Evolutionary conservation across 164 flowering plant species (phyloP).

Genomic region (Amborella trichopoda): DNA sequence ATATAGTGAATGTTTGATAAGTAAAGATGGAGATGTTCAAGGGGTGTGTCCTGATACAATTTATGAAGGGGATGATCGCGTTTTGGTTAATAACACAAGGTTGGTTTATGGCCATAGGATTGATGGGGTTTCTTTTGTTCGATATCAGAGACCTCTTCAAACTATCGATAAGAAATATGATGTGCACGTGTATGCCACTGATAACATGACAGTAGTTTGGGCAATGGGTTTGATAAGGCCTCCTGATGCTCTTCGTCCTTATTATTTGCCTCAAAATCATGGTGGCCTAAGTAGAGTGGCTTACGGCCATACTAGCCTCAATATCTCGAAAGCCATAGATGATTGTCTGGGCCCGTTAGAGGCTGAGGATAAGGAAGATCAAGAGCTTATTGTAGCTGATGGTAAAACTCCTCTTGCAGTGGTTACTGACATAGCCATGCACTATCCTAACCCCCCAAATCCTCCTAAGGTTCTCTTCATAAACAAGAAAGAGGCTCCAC

Average conservation of each 20-base stretch:
- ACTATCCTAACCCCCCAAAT: conserved; percentile 85
- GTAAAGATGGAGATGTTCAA: conserved; percentile 44
- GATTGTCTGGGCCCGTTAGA: conserved; percentile 90
- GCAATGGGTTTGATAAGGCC: conserved; percentile 84
- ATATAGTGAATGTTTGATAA: conserved; percentile 61
- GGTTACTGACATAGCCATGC: conserved; percentile 45
- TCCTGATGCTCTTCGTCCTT: conserved; percentile 69
- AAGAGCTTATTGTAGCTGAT: conserved; percentile 75
- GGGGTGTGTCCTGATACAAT: conserved; percentile 92
- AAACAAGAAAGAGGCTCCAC: conserved; percentile 90
- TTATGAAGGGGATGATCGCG: conserved; percentile 38
- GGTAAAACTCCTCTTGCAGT: conserved; percentile 63
- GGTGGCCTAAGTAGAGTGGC: conserved; percentile 38
- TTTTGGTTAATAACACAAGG: conserved; percentile 48
- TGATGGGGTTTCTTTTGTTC: conserved; percentile 83
- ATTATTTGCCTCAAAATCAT: conserved; percentile 83
- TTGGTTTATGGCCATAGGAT: conserved; percentile 80
- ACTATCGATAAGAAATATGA: conserved; percentile 59
- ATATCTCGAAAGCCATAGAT: conserved; percentile 57
- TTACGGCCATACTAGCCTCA: conserved; percentile 54
- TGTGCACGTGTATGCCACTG: conserved; percentile 30
- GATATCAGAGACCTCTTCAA: conserved; percentile 53
- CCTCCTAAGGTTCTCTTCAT: conserved; percentile 77
- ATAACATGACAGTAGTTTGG: conserved; percentile 78
- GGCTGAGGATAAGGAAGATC: conserved; percentile 79